Percentiles rank a stretch among this genome's conserved stretches.
These are phyloP conservation scores for Noccaea caerulescens DNA, from an alignment of 345 rosid species.

Conservation along the genomic window DNA sequence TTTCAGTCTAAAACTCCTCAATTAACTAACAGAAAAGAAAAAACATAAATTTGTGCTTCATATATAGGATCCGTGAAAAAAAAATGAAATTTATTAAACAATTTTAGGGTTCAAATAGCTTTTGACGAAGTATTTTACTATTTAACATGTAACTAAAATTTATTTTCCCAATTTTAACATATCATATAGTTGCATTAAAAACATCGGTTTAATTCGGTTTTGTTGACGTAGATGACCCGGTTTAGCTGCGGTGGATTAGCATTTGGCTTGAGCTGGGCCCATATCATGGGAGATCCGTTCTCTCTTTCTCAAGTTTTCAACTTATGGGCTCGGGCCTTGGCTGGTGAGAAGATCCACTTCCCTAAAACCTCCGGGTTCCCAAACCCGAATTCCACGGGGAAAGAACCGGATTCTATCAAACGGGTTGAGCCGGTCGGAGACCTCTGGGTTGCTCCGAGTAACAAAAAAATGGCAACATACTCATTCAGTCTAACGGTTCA, in stretches of 20 bases:
- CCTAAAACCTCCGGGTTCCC: not conserved
- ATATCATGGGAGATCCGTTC: conserved; percentile 61
- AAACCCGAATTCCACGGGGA: not conserved
- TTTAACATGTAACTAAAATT: not conserved
- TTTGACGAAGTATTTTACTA: not conserved
- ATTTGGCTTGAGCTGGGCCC: conserved; percentile 73
- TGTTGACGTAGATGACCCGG: conserved; percentile 54
- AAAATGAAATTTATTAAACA: not conserved
- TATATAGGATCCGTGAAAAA: not conserved
- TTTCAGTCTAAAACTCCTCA: too few relatives aligned
- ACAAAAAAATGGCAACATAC: conserved; percentile 53
- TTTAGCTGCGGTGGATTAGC: conserved; percentile 78
- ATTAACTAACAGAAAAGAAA: too few relatives aligned
- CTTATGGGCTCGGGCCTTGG: conserved; percentile 43
- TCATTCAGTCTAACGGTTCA: conserved; percentile 49
- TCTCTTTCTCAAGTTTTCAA: conserved; percentile 50
- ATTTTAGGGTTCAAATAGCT: not conserved
- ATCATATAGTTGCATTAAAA: not conserved
- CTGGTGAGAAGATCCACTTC: conserved; percentile 10
- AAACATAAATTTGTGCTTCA: not conserved
- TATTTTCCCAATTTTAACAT: not conserved
- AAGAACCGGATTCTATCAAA: conserved; percentile 53
- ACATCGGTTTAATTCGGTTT: conserved; percentile 12
- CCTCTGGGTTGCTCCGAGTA: conserved; percentile 55
- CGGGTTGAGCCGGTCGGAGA: conserved; percentile 73